Conservation (phyloP, 129 eudicot genomes). For the Centaurea solstitialis region DNA sequence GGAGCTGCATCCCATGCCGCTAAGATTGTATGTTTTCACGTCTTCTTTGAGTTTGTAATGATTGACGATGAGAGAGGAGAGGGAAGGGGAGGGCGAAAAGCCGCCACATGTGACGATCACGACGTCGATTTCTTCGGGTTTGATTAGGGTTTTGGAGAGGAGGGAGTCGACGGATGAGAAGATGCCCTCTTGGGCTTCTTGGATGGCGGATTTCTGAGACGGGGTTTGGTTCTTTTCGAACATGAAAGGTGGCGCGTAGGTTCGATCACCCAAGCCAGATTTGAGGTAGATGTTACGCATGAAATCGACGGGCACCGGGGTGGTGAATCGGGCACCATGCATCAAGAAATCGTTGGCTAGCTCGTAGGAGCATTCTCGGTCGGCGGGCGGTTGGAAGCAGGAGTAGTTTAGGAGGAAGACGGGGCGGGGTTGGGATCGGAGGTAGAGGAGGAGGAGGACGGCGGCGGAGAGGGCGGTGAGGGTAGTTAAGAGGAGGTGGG, state of each 20-base stretch:
- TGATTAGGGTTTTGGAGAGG: constrained; percentile 42
- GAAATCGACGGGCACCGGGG: constrained; percentile 40
- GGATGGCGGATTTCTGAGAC: constrained; percentile 37
- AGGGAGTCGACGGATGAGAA: constrained; percentile 57
- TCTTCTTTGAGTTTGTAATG: constrained; percentile 44
- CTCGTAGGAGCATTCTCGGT: constrained; percentile 40
- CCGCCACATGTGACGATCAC: constrained; percentile 67
- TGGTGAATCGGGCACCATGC: constrained; percentile 19
- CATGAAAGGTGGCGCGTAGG: constrained; percentile 74
- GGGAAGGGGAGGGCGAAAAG: constrained; percentile 70
- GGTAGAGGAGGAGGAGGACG: constrained; percentile 34
- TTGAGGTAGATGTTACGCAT: constrained; percentile 54
- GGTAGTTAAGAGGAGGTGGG: constrained; percentile 36
- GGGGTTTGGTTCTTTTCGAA: constrained; percentile 40
- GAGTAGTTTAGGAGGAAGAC: constrained; percentile 66
- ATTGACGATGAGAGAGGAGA: constrained; percentile 62
- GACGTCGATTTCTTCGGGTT: constrained; percentile 39
- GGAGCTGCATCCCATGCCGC: constrained; percentile 93
- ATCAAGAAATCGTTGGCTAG: constrained; percentile 39
- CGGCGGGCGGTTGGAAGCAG: constrained; percentile 66
- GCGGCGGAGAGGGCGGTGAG: constrained; percentile 13
- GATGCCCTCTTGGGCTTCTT: constrained; percentile 72
- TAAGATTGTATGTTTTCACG: constrained; percentile 67
- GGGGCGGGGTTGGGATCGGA: constrained; percentile 42
- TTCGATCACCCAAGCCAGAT: constrained; percentile 76